Conservation (phyloP, 202 grass and related monocot genomes). For the Carex arenaria region DNA sequence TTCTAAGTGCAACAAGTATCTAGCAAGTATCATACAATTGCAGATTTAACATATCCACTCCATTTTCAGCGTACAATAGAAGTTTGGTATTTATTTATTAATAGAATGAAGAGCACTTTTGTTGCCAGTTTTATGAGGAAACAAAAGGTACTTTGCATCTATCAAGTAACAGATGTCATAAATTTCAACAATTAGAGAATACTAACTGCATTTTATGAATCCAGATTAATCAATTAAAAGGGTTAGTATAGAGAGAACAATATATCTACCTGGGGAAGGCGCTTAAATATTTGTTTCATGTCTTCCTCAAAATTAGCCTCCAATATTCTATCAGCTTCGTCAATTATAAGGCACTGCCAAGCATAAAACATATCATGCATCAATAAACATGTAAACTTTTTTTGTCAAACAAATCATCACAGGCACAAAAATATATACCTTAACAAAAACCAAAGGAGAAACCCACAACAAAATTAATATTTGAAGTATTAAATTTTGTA, state of each 20-base stretch:
- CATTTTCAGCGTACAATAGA: neutral
- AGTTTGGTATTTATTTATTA: neutral
- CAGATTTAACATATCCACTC: neutral
- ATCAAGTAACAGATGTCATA: neutral
- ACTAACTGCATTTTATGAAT: neutral
- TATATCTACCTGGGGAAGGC: conserved; percentile 60
- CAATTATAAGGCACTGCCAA: conserved; percentile 87
- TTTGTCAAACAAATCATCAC: neutral
- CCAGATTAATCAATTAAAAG: neutral
- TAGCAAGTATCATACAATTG: neutral
- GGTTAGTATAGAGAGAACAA: conserved; percentile 8
- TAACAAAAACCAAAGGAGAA: neutral
- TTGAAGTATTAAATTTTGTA: neutral
- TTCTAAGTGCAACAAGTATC: neutral
- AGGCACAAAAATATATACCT: neutral
- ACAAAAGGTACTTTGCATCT: neutral
- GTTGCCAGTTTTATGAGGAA: neutral
- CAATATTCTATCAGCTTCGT: conserved; percentile 95
- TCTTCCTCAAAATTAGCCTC: conserved; percentile 98
- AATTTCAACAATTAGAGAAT: neutral
- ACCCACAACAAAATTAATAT: neutral
- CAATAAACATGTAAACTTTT: neutral
- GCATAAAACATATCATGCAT: conserved; percentile 15
- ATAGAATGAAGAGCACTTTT: neutral
- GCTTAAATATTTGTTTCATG: conserved; percentile 99